Evolutionary conservation across 352 stramenopile species (phyloP), one percentile per base, ranked within the genome.

Genomic region (Thalassiosira livingstoniorum): DNA sequence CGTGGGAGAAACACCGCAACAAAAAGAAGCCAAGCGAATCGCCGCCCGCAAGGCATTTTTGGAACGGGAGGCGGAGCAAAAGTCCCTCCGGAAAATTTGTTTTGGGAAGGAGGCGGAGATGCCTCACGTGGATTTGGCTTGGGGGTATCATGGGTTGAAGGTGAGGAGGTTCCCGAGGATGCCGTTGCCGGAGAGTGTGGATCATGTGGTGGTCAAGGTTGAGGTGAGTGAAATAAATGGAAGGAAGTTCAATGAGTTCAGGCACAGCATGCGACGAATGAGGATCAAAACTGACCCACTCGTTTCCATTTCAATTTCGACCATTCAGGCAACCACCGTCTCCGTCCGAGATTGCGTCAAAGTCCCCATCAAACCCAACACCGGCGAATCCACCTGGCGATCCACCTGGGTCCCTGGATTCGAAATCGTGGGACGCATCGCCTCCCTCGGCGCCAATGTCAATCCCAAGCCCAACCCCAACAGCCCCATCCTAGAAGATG

Each of bases 141-240:
- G n/a, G n/a, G n/a, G n/a, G n/a, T n/a, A n/a, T n/a, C n/a, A n/a
- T n/a, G n/a, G n/a, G n/a, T n/a, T n/a, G n/a, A n/a, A n/a, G n/a
- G n/a, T n/a, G n/a, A n/a, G n/a, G n/a, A n/a, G n/a, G n/a, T n/a
- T n/a, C n/a, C n/a, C n/a, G n/a, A n/a, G n/a, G n/a, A n/a, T n/a
- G n/a, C n/a, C n/a, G n/a, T n/a, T n/a, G n/a, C n/a, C n/a, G n/a
- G n/a, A n/a, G n/a, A n/a, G n/a, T n/a, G n/a, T n/a, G n/a, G 61
- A 69, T 57, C 34, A 69, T 13, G 61, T 69, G 35, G 34, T 69
- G 5, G 45, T 69, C 18, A 69, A 47, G 31, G 61, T 69, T 1
- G 61, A 69, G 47, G 47, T 58, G 47, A 25, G 47, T 11, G 27
- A 27, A 58, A 11, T 58, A 58, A 10, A 29, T 18, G 18, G 42